Percentiles rank a stretch among this genome's conserved stretches.
Conservation (phyloP, 1,284 basidiomycete genomes). For the Fomitopsis palustris region DNA sequence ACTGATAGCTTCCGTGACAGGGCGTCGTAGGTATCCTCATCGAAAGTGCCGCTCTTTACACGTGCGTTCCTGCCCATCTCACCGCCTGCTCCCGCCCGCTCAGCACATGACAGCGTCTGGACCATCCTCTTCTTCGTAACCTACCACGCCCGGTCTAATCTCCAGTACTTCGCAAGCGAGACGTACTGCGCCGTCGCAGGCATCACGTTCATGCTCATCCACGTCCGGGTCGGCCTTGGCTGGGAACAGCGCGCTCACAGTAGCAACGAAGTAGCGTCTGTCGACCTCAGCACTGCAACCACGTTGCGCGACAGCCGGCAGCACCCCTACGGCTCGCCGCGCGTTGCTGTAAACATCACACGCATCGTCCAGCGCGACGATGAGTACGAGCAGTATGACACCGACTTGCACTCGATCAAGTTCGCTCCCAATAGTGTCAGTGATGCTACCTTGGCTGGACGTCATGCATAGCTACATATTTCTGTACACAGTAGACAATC, state of each 20-base stretch:
- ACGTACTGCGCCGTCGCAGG: not conserved
- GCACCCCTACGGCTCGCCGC: not conserved
- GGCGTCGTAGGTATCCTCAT: not conserved
- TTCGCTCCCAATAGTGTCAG: not conserved
- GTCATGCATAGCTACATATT: not conserved
- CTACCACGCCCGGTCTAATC: not conserved
- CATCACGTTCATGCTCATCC: constrained; percentile 1
- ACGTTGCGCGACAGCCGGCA: not conserved
- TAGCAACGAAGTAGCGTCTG: not conserved
- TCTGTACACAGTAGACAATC: not conserved
- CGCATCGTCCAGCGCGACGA: constrained; percentile 1
- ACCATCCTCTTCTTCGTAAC: constrained; percentile 1
- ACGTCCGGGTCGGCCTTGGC: not conserved
- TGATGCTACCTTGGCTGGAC: not conserved
- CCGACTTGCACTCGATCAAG: not conserved
- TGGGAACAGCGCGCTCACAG: not conserved
- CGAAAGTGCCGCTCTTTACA: constrained; percentile 3
- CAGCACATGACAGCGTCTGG: not conserved
- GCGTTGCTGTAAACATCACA: constrained; percentile 4
- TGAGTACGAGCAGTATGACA: not conserved
- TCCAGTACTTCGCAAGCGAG: not conserved
- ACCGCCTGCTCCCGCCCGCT: not conserved
- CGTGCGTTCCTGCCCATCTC: not conserved
- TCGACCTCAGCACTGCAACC: not conserved
- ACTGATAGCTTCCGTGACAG: not conserved